These are phyloP conservation scores for Aspergillus nomiae DNA, from an alignment of 2,329 filamentous ascomycete genomes.

Conservation along the genomic window DNA sequence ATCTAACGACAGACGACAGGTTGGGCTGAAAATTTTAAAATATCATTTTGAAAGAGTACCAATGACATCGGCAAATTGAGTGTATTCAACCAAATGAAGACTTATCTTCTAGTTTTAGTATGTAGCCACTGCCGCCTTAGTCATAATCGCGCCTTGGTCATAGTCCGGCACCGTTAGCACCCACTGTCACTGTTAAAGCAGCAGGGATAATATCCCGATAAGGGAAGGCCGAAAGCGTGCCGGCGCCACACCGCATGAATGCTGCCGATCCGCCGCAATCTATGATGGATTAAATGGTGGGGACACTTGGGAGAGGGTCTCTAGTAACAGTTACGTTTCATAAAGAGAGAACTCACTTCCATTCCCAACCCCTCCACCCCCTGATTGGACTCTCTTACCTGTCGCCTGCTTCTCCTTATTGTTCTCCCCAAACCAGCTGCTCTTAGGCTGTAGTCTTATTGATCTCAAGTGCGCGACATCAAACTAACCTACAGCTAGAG, in stretches of 20 bases:
- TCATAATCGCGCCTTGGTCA: background rate
- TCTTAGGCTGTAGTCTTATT: conserved; percentile 10
- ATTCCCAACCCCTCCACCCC: background rate
- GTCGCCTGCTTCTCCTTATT: background rate
- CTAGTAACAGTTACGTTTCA: conserved; percentile 27
- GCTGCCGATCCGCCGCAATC: conserved; percentile 6
- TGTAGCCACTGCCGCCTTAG: background rate
- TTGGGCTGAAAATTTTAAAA: background rate
- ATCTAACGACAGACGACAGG: background rate
- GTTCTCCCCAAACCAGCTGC: conserved; percentile 1
- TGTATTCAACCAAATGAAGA: background rate
- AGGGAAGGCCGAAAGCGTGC: background rate
- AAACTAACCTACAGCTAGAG: conserved; percentile 25
- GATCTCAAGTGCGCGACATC: conserved; percentile 13
- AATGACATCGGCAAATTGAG: background rate
- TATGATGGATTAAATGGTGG: conserved; percentile 18
- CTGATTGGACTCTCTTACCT: conserved; percentile 4
- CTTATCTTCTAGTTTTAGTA: background rate
- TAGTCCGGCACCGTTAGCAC: background rate
- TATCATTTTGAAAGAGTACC: background rate
- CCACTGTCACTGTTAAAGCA: background rate
- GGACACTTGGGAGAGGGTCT: conserved; percentile 13
- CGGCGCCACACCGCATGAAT: conserved; percentile 4
- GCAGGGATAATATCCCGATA: background rate
- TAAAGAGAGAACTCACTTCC: conserved; percentile 17